Base-by-base conservation (phyloP, 371 early-diverging fungal species). In the Chytridiales sp. region DNA sequence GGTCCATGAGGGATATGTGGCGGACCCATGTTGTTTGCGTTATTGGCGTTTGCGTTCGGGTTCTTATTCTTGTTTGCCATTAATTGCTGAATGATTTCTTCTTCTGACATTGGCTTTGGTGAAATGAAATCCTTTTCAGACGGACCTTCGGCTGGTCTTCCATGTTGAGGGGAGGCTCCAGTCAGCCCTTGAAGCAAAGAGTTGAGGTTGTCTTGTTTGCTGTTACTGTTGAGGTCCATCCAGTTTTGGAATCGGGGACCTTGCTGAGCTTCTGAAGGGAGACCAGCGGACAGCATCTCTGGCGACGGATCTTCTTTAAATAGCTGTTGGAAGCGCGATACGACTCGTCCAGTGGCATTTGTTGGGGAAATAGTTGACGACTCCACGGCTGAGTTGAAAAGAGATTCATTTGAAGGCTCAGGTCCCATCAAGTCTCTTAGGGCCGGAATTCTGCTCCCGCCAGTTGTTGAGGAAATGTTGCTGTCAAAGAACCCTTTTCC, bases 31-130 rank as follows among this genome's bases (percentile, higher is more conserved):
- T 38, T 8, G 11, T 9, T 38, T 38, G 11, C 38, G 38, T 9
- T 38, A 17, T 38, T 38, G 38, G 38, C 8, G 38, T 38, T 38
- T 9, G 38, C 11, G 38, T 9, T 38, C 38, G 38, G 27, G 9
- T 9, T 11, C 29, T 48, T 24, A 6, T 31, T 31, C 19, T 48
- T 48, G 8, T 17, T 22, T 8, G 44, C 30, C 48, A 48, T 48
- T 27, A 48, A 30, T 19, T 48, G 48, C 48, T 17, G 4, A 24
- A 48, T 4, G 30, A 48, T 48, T 8, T 48, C 48, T 8, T 48
- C 48, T 30, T 48, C 48, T 31, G 27, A 48, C 27, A 19, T 5
- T 6, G 44, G 21, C 11, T 6, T 19, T 44, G 21, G 17, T 8
- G 21, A 6, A 5, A 8, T 19, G 11, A 44, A 44, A 44, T 11